phyloP scores from a whole-genome alignment of 805 yeast species.

The Geotrichum ghanense region DNA sequence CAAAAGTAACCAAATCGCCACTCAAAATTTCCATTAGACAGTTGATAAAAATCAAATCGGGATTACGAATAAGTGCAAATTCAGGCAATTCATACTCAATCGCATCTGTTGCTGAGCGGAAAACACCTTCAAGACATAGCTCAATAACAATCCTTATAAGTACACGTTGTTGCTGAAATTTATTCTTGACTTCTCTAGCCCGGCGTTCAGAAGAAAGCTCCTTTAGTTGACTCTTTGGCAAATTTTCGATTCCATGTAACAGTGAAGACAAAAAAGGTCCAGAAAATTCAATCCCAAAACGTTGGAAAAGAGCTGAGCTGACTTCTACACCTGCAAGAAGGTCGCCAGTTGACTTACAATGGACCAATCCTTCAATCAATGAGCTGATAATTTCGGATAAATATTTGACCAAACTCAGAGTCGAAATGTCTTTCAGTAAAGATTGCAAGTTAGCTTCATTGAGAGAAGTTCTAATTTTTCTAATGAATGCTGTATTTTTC shows the following conservation, averaged over 20 bases:
- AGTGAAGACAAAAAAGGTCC: constrained; percentile 33
- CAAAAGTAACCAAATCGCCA: constrained; percentile 25
- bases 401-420: constrained; percentile 62
- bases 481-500: constrained; percentile 68
- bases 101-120: constrained; percentile 34
- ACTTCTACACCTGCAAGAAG: constrained; percentile 54
- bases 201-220: constrained; percentile 19
- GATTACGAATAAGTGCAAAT: constrained; percentile 23
- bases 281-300: constrained; percentile 49
- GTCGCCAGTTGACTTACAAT: constrained; percentile 44
- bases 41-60: constrained; percentile 29
- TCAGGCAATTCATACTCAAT: constrained; percentile 31
- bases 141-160: constrained; percentile 46
- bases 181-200: constrained; percentile 35
- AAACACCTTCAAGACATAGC: constrained; percentile 45
- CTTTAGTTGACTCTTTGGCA: constrained; percentile 13
- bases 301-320: constrained; percentile 62
- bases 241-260: constrained; percentile 17
- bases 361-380: constrained; percentile 48
- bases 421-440: constrained; percentile 48
- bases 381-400: constrained; percentile 57
- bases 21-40: constrained; percentile 36
- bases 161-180: constrained; percentile 33
- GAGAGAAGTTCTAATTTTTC: constrained; percentile 49
- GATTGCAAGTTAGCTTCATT: constrained; percentile 37